Conservation (phyloP, 2,329 filamentous ascomycete genomes). For the Sphaerulina vaccinii region DNA sequence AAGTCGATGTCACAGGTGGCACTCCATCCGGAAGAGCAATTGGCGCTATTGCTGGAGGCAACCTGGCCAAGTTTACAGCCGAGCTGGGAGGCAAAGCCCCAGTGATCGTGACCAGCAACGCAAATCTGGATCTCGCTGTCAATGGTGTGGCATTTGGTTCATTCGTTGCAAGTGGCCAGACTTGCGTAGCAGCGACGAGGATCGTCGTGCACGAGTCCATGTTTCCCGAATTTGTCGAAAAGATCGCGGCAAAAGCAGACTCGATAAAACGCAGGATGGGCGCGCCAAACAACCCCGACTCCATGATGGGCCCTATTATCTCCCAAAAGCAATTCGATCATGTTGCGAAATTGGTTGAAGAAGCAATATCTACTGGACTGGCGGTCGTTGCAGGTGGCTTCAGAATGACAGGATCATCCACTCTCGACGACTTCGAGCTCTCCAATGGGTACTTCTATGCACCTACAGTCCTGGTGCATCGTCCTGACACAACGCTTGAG, state of each 20-base stretch:
- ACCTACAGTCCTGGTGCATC: slow-evolving; percentile 41
- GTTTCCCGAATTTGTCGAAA: slow-evolving; percentile 59
- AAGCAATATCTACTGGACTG: slow-evolving; percentile 59
- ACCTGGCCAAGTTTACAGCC: slow-evolving; percentile 57
- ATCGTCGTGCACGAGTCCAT: slow-evolving; percentile 53
- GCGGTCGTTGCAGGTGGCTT: slow-evolving; percentile 44
- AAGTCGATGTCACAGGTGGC: slow-evolving; percentile 75
- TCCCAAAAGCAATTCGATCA: slow-evolving; percentile 61
- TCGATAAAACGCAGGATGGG: slow-evolving; percentile 63
- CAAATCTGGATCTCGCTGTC: slow-evolving; percentile 42
- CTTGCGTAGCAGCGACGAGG: slow-evolving; percentile 56
- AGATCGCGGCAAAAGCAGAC: slow-evolving; percentile 61
- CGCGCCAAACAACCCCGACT: slow-evolving; percentile 68
- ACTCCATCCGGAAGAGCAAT: slow-evolving; percentile 70
- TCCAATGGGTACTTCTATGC: slow-evolving; percentile 52
- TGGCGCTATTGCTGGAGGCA: slow-evolving; percentile 64
- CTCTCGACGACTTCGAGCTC: slow-evolving; percentile 53
- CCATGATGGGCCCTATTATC: slow-evolving; percentile 65
- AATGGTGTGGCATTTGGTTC: slow-evolving; percentile 60
- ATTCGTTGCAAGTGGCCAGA: slow-evolving; percentile 60
- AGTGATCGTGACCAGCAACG: slow-evolving; percentile 56
- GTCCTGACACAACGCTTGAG: slow-evolving; percentile 26
- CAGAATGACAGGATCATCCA: slow-evolving; percentile 50
- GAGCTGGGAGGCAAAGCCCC: slow-evolving; percentile 60
- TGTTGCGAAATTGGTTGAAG: slow-evolving; percentile 65